Evolutionary conservation across 2,329 filamentous ascomycete species (phyloP), one percentile per base, ranked within the genome.

Genomic region (Pestalotiopsis sp.): DNA sequence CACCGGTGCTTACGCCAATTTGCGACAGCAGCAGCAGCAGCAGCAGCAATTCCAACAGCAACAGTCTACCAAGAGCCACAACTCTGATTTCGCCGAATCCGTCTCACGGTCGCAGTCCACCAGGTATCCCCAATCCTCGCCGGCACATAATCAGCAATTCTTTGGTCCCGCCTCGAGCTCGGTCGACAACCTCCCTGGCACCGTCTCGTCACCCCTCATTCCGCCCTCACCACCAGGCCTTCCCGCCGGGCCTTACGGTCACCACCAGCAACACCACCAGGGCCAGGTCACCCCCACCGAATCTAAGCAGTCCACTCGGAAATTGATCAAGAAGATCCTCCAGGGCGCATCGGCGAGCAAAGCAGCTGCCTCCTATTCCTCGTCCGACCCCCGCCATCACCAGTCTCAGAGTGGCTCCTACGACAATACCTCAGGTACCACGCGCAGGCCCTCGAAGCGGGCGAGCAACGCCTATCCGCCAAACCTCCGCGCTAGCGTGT

Each of bases 381-480:
- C 64, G 31, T 45, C 68, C 71, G 74, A 70, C 67, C 72, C 69
- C 66, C 72, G 71, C 61, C 66, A 71, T 31, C 63, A 70, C 63
- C 73, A 74, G 73, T 70, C 72, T 64, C 72, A 63, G 72, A 41
- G 27, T 31, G 27, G 69, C 74, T 76, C 81, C 66, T 85, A 87
- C 82, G 85, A 86, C 75, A 86, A 85, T 74, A 82, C 81, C 69
- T 72, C 79, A 62, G 83, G 83, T 64, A 78, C 89, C 62, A 82
- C 79, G 72, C 87, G 87, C 71, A 82, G 86, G 72, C 82, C 85
- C 39, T 91, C 89, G 59, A 90, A 88, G 81, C 83, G 87, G 75
- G 80, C 86, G 77, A 86, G 86, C 83, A 83, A 85, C 70, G 78
- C 78, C 68, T 73, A 76, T 68, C 81, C 82, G 25, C 76, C 80